Conservation (phyloP, 192 early-diverging fungal genomes). For the Podila horticola region DNA sequence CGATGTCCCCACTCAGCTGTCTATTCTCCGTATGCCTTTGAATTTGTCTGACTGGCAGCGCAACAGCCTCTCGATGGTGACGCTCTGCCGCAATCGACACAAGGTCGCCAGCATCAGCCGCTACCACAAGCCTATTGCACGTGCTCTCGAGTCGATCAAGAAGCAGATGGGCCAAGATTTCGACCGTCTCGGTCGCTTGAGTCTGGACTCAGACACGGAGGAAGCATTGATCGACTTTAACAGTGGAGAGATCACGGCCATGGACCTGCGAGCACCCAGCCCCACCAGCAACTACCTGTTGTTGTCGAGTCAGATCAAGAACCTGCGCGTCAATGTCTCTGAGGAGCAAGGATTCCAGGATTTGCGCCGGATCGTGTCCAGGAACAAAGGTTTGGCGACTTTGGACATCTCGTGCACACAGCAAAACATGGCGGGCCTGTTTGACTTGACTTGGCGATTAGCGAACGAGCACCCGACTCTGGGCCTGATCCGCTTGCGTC, state of each 20-base stretch:
- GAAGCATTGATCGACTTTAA: constrained; percentile 15
- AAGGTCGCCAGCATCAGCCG: constrained; percentile 6
- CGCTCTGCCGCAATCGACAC: constrained; percentile 4
- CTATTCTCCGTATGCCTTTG: background rate
- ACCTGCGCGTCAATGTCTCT: constrained; percentile 4
- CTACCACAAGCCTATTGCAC: background rate
- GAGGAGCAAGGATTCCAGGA: background rate
- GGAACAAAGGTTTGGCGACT: constrained; percentile 10
- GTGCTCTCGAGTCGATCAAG: constrained; percentile 16
- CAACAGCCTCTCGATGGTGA: constrained; percentile 9
- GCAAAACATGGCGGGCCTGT: background rate
- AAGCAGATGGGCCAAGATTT: constrained; percentile 2
- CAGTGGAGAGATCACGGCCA: constrained; percentile 5
- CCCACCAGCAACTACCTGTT: constrained; percentile 13
- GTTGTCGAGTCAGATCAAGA: constrained; percentile 7
- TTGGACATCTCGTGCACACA: background rate
- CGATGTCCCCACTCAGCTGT: constrained; percentile 6
- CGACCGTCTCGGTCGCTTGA: background rate
- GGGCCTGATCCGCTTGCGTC: background rate
- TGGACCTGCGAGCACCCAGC: background rate
- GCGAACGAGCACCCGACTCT: background rate
- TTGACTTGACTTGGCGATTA: background rate
- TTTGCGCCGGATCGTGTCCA: constrained; percentile 9
- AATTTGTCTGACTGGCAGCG: constrained; percentile 15
- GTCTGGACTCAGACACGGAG: background rate